Base-by-base conservation (phyloP, 768 basidiomycete species). In the Leccinum obscurum region DNA sequence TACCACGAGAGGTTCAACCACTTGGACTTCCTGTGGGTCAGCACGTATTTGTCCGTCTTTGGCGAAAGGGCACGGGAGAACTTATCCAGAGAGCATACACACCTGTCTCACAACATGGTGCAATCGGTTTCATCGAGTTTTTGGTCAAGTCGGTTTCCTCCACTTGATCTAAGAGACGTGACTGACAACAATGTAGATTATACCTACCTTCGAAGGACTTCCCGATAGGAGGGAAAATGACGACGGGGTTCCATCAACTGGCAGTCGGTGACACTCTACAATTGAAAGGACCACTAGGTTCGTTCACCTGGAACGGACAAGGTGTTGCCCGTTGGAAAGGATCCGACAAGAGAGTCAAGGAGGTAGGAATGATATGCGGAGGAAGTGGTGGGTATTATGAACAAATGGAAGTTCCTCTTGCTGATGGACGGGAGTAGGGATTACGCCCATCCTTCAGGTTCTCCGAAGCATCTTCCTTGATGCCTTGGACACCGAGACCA, bases 381-480 rank as follows among this genome's bases (percentile, higher is more conserved):
- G 86, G 86, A 17, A 84, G 79, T 41, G 85, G 84, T 78, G 54
- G 37, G 77, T 65, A 22, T 49, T 13, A 6, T 28, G 24, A 58
- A 3, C 6, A 35, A 54, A 41, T 4, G 15, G 28, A n/a, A 52
- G 2, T 35, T 48, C 41, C 20, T 34, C 52, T 35, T 50, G 10
- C 30, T 53, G 13, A 65, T 37, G 7, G 14, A 26, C 11, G 6
- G 17, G 51, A 50, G 1, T 50, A 77, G 79, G 80, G 24, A 81
- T 86, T 54, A 85, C 85, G 1, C 85, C 85, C 0, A 83, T 87
- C 50, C 69, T 85, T 1, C 84, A 86, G 67, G 80, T 85, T 22
- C 70, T 85, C 1, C 78, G 81, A 1, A 75, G 76, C 52, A 72
- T 86, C 50, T 69, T 84, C 49, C 68, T 66, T 22, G 82, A 85